Evolutionary conservation across 1,139 yeast species (phyloP).

Genomic region (Trichomonascaceae sp.): DNA sequence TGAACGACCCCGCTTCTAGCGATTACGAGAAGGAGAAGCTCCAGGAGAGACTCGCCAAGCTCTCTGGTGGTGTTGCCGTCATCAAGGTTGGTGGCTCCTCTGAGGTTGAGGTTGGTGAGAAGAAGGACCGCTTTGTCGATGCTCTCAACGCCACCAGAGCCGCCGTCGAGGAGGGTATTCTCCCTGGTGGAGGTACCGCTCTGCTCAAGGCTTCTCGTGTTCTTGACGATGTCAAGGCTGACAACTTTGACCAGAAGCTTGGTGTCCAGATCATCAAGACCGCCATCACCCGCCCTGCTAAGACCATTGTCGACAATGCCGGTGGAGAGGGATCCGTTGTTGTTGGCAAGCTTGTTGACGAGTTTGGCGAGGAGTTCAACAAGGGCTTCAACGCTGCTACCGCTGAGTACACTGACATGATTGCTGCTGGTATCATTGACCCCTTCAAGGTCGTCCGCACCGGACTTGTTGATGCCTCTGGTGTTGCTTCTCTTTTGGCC

Average conservation of each 20-base stretch:
- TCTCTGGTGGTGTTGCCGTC: constrained; percentile 99
- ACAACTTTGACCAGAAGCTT: constrained; percentile 92
- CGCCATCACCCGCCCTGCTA: constrained; percentile 96
- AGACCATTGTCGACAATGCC: constrained; percentile 93
- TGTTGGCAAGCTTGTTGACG: constrained; percentile 82
- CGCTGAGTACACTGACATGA: constrained; percentile 93
- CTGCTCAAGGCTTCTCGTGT: constrained; percentile 84
- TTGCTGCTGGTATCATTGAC: constrained; percentile 94
- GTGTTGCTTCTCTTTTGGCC: constrained; percentile 95
- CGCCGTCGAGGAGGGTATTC: constrained; percentile 98
- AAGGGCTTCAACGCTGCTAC: constrained; percentile 89
- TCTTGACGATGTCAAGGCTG: constrained; percentile 67
- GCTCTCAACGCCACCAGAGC: constrained; percentile 99
- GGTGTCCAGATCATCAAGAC: constrained; percentile 94
- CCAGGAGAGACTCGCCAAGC: constrained; percentile 96
- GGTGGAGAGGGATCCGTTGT: constrained; percentile 98
- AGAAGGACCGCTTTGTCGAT: constrained; percentile 99
- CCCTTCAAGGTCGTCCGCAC: constrained; percentile 98
- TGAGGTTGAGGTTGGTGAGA: constrained; percentile 98
- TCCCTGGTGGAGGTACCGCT: constrained; percentile 99
- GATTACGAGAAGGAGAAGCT: constrained; percentile 96
- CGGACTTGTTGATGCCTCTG: constrained; percentile 93
- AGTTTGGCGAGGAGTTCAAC: constrained; percentile 77
- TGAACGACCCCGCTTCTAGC: constrained; percentile 58
- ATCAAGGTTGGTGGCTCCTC: constrained; percentile 97